Evolutionary conservation across 2,329 filamentous ascomycete species (phyloP), one percentile per base, ranked within the genome.

Genomic region (Knufia petricola): DNA sequence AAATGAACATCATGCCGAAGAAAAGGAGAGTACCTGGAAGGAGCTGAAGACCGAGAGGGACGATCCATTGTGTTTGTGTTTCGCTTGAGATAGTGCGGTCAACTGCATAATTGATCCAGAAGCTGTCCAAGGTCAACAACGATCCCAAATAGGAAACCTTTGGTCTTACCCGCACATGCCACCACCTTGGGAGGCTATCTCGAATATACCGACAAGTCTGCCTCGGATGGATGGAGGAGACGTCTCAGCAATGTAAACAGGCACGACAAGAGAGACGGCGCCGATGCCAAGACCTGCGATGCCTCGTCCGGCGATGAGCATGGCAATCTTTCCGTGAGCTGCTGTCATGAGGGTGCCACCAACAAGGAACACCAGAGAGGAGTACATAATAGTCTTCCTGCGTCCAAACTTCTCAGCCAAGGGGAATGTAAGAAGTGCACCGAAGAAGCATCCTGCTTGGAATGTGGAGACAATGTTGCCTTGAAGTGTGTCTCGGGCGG

Each of bases 381-480:
- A 60, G 32, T 79, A 37, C 37, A 87, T 47, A 7, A 44, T 67
- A 17, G 72, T 70, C 12, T 53, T 58, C 39, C 74, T 74, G 46
- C 81, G 73, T 13, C 81, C 81, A 56, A 66, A 77, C 54, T 61
- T 60, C 48, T 72, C 68, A 6, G 69, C 66, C 6, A 60, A 46
- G 2, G 51, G 58, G 24, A 59, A 60, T 15, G 67, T 73, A 48
- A 76, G 51, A 53, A 85, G 69, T 50, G 79, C 79, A 24, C 81
- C 81, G 48, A 76, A 69, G 62, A 85, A 84, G 53, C 79, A 83
- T 44, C 82, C 82, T 36, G 76, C 81, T 63, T 85, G 81, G 4
- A 85, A 72, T 1, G 78, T 82, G n/a, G 81, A 83, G 30, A 84
- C 82, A 50, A 86, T 81, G 60, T 84, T 84, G 55, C 81, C 78